phyloP scores from a whole-genome alignment of 257 asterid genomes.

The Solanum corneliomulleri region DNA sequence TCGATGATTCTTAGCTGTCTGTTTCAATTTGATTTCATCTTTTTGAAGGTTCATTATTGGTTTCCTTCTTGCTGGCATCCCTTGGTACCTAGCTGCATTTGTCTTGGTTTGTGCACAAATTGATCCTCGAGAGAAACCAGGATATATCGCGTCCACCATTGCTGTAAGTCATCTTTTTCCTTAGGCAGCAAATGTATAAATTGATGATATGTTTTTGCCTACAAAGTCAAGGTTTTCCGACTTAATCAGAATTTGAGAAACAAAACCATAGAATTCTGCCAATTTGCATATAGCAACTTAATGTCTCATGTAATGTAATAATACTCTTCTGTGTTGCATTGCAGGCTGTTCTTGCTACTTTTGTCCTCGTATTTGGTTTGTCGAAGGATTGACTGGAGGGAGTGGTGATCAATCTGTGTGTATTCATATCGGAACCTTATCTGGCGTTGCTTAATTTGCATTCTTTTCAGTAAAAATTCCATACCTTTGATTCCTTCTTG shows the following conservation, averaged over 20 bases:
- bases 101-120: constrained; percentile 38
- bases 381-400: neutral
- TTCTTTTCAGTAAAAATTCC: neutral
- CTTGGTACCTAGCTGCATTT: constrained; percentile 56
- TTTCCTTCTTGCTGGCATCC: constrained; percentile 53
- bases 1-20: neutral
- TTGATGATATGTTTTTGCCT: neutral
- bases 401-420: neutral
- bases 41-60: constrained; percentile 56
- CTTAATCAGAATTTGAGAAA: neutral
- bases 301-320: neutral
- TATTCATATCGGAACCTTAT: neutral
- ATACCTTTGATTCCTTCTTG: neutral
- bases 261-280: neutral
- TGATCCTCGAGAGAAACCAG: constrained; percentile 70
- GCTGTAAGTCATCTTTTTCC: constrained; percentile 38
- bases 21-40: neutral
- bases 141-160: constrained; percentile 40
- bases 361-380: neutral
- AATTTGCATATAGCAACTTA: neutral
- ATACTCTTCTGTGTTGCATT: neutral
- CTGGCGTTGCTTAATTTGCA: neutral
- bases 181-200: neutral
- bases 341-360: neutral
- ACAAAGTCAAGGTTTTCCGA: neutral